Percentiles rank a stretch among this genome's conserved stretches.
These are phyloP conservation scores for Zymoseptoria ardabiliae DNA, from an alignment of 2,329 filamentous ascomycete species.

Conservation along the genomic window DNA sequence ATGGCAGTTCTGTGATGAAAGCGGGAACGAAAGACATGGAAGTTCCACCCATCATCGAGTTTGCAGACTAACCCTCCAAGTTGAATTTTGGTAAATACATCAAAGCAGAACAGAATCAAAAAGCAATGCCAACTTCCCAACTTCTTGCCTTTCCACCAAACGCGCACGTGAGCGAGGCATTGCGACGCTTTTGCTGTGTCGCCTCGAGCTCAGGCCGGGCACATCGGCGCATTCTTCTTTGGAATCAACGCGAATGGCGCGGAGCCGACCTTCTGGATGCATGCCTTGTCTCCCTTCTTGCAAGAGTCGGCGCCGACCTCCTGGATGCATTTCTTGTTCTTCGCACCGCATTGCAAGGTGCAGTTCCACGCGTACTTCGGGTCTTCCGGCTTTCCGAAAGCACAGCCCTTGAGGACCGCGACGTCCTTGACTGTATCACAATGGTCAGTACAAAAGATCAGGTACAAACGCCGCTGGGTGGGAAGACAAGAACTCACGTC, in stretches of 20 bases:
- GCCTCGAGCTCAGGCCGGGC: not conserved
- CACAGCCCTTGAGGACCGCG: not conserved
- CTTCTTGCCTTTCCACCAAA: too few species aligned
- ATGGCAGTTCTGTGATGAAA: too few species aligned
- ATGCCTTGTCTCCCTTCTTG: not conserved
- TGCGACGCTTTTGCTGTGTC: not conserved
- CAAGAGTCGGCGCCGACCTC: not conserved
- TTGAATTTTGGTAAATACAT: not conserved
- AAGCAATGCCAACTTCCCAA: not conserved
- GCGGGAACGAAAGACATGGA: too few species aligned
- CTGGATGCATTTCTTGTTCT: not conserved
- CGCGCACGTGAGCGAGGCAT: not conserved
- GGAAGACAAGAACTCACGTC: not conserved
- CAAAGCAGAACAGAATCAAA: not conserved
- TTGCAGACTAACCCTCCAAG: not conserved
- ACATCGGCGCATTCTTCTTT: not conserved
- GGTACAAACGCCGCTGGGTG: not conserved
- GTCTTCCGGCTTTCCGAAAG: not conserved
- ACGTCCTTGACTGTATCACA: not conserved
- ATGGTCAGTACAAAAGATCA: not conserved
- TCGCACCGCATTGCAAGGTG: not conserved
- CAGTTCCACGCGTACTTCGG: not conserved
- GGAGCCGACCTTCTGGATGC: not conserved
- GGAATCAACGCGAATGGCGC: not conserved
- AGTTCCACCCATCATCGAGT: not conserved